Evolutionary conservation across 768 basidiomycete species (phyloP).

Genomic region (Auricularia sp.): DNA sequence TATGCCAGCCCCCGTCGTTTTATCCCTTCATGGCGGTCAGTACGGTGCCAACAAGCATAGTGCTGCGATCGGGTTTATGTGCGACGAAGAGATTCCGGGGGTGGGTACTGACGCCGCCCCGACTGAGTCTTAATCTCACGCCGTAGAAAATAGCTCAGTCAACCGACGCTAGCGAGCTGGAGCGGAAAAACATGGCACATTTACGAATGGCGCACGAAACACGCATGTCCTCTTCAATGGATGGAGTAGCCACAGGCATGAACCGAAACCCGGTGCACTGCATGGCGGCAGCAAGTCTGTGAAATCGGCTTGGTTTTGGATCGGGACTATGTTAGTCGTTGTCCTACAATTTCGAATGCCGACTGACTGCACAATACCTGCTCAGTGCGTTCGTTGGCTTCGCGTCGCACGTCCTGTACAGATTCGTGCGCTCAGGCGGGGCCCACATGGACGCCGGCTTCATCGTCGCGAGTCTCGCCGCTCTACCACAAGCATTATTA

Average conservation of each 20-base stretch:
- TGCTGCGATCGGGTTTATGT: not conserved
- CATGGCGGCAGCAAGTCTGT: not conserved
- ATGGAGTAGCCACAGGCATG: no score
- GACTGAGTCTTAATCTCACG: no score
- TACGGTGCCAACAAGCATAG: not conserved
- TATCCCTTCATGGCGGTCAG: not conserved
- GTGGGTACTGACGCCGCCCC: not conserved
- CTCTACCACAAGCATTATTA: not conserved
- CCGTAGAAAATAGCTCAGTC: no score
- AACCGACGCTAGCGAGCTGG: no score
- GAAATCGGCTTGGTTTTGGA: not conserved
- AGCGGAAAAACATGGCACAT: no score
- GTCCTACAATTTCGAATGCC: not conserved
- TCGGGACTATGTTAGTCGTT: not conserved
- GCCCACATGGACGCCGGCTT: not conserved
- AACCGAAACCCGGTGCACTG: not conserved
- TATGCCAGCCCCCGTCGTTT: not conserved
- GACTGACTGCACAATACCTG: not conserved
- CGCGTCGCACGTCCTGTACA: not conserved
- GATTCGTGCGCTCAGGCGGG: not conserved
- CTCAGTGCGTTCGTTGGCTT: not conserved
- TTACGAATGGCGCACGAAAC: no score
- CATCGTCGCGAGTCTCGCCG: not conserved
- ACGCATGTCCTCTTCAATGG: no score
- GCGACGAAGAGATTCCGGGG: not conserved